These are phyloP conservation scores for Elsinoe perseae DNA, from an alignment of 2,329 filamentous ascomycete genomes.

Conservation along the genomic window DNA sequence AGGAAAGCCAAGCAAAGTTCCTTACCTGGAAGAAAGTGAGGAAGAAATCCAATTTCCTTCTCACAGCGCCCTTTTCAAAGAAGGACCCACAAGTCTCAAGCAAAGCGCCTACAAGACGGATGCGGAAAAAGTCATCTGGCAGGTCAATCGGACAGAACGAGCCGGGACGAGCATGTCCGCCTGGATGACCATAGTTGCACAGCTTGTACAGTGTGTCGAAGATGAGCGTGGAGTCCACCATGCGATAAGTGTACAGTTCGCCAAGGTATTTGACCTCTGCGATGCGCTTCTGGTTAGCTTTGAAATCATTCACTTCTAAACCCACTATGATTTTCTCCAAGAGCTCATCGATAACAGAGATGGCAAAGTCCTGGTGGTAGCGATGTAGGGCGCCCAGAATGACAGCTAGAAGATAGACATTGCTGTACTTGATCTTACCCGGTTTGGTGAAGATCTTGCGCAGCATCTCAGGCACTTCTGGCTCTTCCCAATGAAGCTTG, in stretches of 20 bases:
- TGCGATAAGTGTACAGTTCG: constrained; percentile 94
- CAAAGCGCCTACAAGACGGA: constrained; percentile 79
- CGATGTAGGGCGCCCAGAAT: constrained; percentile 81
- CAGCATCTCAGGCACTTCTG: constrained; percentile 69
- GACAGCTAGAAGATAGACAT: constrained; percentile 87
- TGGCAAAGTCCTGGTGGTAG: constrained; percentile 85
- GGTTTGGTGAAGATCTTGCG: constrained; percentile 94
- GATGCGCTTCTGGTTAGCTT: constrained; percentile 88
- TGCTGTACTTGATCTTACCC: constrained; percentile 94
- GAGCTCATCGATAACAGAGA: constrained; percentile 84
- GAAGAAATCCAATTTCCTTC: constrained; percentile 97
- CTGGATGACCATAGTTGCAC: constrained; percentile 79
- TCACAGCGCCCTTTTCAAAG: constrained; percentile 85
- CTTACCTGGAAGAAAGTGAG: constrained; percentile 74
- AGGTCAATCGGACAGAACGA: constrained; percentile 70
- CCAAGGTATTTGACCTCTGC: constrained; percentile 94
- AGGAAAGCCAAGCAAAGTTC: not conserved
- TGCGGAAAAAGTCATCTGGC: constrained; percentile 92
- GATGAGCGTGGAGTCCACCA: constrained; percentile 89
- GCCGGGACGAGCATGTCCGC: constrained; percentile 73
- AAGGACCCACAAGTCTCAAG: constrained; percentile 94
- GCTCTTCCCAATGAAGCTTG: constrained; percentile 94
- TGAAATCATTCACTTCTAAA: constrained; percentile 92
- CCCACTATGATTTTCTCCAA: constrained; percentile 82
- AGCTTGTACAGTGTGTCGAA: constrained; percentile 95